Conservation (phyloP, 148 eudicot genomes). For the Rhododendron williamsianum region DNA sequence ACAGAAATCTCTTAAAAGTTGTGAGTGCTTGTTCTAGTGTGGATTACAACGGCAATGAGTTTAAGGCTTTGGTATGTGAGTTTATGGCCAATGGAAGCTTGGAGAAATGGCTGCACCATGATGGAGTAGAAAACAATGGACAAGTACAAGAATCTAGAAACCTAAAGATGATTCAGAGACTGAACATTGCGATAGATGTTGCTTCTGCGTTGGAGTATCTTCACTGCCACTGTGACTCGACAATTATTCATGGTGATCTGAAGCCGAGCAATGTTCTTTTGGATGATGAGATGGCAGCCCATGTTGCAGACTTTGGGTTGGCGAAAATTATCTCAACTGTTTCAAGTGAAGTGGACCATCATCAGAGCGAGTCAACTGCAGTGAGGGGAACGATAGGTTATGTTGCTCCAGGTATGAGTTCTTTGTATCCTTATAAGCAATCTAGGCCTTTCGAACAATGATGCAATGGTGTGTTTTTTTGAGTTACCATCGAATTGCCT, state of each 20-base stretch:
- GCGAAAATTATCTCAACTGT: background rate
- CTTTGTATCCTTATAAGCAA: background rate
- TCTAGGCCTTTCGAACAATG: no score
- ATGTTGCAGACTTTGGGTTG: conserved; percentile 1
- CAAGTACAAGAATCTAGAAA: background rate
- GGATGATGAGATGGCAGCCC: conserved; percentile 12
- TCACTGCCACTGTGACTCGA: background rate
- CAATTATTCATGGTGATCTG: conserved; percentile 9
- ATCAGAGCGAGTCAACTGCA: background rate
- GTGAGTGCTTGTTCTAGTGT: conserved; percentile 3
- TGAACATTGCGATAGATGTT: background rate
- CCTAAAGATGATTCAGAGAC: background rate
- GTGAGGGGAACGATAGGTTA: conserved; percentile 7
- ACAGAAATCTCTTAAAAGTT: conserved; percentile 6
- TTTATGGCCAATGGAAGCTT: conserved; percentile 7
- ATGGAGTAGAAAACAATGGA: background rate
- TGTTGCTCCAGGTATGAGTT: conserved; percentile 7
- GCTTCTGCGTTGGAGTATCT: conserved; percentile 9
- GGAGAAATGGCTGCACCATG: conserved; percentile 3
- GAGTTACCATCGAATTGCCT: no score
- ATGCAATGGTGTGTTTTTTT: no score
- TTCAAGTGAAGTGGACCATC: background rate
- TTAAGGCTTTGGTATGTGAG: conserved; percentile 3
- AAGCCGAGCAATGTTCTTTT: background rate
- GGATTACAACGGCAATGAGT: conserved; percentile 1